Percentiles rank a stretch among this genome's conserved stretches.
These are phyloP conservation scores for Cryphonectria carpinicola DNA, from an alignment of 2,329 filamentous ascomycete species.

Conservation along the genomic window DNA sequence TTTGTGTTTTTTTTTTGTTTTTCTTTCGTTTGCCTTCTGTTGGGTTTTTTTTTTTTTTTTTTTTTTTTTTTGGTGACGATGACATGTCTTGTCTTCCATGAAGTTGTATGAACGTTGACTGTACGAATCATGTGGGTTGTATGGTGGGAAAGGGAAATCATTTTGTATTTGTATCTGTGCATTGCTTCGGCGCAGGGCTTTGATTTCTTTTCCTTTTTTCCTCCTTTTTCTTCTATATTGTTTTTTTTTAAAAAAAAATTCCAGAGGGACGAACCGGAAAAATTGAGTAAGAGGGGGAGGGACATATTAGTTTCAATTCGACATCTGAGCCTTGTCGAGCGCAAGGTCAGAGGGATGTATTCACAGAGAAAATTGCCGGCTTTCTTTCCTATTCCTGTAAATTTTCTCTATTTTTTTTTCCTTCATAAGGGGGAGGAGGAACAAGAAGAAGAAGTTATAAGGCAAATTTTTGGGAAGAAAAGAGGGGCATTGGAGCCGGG, in stretches of 20 bases:
- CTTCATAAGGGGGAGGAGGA: neutral
- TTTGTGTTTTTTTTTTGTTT: neutral
- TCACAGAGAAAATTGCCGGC: neutral
- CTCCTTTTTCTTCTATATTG: too few relatives aligned
- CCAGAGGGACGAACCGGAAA: neutral
- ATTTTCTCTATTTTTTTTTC: neutral
- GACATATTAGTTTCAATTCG: neutral
- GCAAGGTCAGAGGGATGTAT: neutral
- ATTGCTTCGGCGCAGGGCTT: neutral
- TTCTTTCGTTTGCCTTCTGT: too few relatives aligned
- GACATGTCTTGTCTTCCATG: neutral
- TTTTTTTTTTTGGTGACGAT: neutral
- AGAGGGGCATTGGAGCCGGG: too few relatives aligned
- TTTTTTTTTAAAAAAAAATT: neutral
- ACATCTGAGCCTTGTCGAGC: neutral
- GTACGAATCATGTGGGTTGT: neutral
- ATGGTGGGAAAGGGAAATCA: neutral
- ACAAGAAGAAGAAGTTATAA: neutral
- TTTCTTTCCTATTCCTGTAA: neutral
- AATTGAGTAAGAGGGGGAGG: neutral
- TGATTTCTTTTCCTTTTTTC: neutral
- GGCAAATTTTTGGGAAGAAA: neutral
- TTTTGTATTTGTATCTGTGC: neutral
- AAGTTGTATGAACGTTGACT: neutral
- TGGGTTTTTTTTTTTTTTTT: neutral